A percentile compares a stretch with the other conserved stretches of the same genome.
Evolutionary conservation across 257 asterid species (phyloP).

Genomic region (Solanum gandarillasii): DNA sequence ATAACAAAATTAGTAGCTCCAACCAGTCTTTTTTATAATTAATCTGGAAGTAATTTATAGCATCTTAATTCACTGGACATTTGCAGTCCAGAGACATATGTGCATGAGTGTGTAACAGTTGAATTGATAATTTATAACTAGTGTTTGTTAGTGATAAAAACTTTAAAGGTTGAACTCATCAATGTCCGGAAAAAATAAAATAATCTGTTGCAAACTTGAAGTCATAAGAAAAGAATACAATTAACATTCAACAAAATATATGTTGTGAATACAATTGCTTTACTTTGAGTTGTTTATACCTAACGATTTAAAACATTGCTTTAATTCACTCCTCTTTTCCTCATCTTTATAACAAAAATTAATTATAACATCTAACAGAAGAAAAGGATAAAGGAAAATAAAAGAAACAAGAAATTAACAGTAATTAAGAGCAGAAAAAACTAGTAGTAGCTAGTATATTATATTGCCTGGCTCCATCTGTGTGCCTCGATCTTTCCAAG

Average conservation of each 20-base stretch:
- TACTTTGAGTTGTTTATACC: not conserved
- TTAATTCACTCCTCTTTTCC: not conserved
- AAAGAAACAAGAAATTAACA: not conserved
- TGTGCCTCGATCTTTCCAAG: conserved; percentile 41
- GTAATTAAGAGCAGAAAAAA: not conserved
- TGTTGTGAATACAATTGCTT: not conserved
- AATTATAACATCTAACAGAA: not conserved
- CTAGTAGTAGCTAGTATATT: not conserved
- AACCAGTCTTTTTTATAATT: not conserved
- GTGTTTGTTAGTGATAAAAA: not conserved
- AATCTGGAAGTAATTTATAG: not conserved
- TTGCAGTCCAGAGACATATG: not conserved
- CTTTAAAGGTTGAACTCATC: not conserved
- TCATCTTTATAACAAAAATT: not conserved
- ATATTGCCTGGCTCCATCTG: conserved; percentile 87
- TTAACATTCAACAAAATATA: not conserved
- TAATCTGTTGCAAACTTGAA: not conserved
- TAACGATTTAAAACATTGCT: not conserved
- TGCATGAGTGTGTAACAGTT: not conserved
- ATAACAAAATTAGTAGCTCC: not conserved
- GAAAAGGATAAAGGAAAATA: not conserved
- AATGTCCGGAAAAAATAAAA: not conserved
- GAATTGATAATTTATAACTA: not conserved
- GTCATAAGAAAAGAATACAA: not conserved
- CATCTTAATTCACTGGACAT: not conserved